These are phyloP conservation scores for Penicillium sp. DNA, from an alignment of 2,329 filamentous ascomycete species.

Conservation along the genomic window DNA sequence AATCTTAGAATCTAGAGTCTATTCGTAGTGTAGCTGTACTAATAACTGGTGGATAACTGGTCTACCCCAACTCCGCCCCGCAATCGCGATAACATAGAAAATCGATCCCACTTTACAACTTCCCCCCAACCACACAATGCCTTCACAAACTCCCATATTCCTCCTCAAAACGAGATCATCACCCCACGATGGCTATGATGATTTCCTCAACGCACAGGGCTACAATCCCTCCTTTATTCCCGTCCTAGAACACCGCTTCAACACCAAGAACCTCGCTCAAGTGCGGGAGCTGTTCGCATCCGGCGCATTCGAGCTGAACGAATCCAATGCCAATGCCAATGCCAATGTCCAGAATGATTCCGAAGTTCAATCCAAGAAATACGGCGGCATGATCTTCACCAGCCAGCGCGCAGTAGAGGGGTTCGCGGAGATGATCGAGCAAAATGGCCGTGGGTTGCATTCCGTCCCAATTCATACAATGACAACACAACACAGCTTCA, in stretches of 20 bases:
- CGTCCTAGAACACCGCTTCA: constrained; percentile 48
- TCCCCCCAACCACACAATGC: constrained; percentile 4
- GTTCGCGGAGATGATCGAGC: constrained; percentile 38
- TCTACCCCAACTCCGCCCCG: constrained; percentile 6
- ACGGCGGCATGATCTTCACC: constrained; percentile 52
- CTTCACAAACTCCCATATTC: constrained; percentile 37
- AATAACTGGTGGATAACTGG: neutral
- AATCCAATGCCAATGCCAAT: neutral
- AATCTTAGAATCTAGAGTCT: constrained; percentile 1
- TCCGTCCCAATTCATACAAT: neutral
- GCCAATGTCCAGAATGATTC: neutral
- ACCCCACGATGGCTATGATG: constrained; percentile 47
- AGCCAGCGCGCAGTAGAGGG: constrained; percentile 51
- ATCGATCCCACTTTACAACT: neutral
- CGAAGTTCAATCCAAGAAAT: constrained; percentile 22
- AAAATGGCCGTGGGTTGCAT: constrained; percentile 29
- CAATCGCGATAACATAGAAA: constrained; percentile 10
- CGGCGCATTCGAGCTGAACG: constrained; percentile 25
- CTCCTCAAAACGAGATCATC: constrained; percentile 51
- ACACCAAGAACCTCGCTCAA: constrained; percentile 33
- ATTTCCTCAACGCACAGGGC: constrained; percentile 40
- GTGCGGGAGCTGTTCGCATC: constrained; percentile 39
- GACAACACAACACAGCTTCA: neutral
- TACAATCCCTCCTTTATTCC: constrained; percentile 46
- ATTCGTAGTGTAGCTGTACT: neutral